Evolutionary conservation across 306 rosid genomes (phyloP).

Genomic region (Quercus suber): DNA sequence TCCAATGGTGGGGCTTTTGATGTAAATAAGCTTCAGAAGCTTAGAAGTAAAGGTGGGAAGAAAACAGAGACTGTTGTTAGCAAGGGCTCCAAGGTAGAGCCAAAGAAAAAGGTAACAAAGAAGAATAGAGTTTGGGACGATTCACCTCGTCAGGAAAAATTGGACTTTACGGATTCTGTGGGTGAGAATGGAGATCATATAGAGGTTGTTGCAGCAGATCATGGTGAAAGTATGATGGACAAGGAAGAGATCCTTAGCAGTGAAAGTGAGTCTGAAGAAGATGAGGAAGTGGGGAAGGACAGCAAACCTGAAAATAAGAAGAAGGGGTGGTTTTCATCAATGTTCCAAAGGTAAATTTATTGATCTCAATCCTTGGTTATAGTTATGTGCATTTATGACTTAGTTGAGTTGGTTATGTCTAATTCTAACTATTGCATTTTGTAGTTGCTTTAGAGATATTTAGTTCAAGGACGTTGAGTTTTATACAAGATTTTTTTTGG

Average conservation of each 20-base stretch:
- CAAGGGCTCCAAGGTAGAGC: conserved; percentile 74
- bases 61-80: conserved; percentile 52
- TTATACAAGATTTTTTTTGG: background rate
- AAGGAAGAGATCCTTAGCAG: conserved; percentile 86
- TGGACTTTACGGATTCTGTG: conserved; percentile 77
- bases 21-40: conserved; percentile 92
- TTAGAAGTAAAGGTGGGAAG: conserved; percentile 72
- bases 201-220: conserved; percentile 77
- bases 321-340: conserved; percentile 97
- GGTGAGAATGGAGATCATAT: conserved; percentile 64
- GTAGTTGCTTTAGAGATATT: background rate
- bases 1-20: conserved; percentile 88
- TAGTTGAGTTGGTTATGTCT: background rate
- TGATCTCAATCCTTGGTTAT: background rate
- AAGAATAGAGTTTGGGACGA: conserved; percentile 96
- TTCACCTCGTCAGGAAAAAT: conserved; percentile 49
- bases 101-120: conserved; percentile 64
- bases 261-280: conserved; percentile 84
- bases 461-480: background rate
- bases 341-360: conserved; percentile 81
- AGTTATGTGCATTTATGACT: conserved; percentile 9
- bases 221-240: conserved; percentile 99
- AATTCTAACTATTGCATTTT: background rate
- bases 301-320: conserved; percentile 76
- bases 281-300: conserved; percentile 56